These are phyloP conservation scores for Fusarium floridanum DNA, from an alignment of 2,329 filamentous ascomycete genomes.

Conservation along the genomic window DNA sequence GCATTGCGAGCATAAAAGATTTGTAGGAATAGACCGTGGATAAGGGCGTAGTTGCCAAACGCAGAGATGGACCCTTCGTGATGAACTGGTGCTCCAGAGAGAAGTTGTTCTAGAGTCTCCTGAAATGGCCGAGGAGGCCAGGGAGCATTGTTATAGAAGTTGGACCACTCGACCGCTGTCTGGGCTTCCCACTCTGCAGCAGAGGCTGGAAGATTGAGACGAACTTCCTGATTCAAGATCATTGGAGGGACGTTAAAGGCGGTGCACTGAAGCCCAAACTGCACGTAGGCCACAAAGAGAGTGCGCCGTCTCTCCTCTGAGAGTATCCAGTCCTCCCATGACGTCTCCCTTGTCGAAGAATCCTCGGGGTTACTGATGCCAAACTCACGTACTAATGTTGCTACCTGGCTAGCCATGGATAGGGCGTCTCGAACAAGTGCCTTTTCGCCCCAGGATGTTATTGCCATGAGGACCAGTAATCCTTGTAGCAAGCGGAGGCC, in stretches of 20 bases:
- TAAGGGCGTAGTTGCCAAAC: conserved; percentile 31
- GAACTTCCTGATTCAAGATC: conserved; percentile 14
- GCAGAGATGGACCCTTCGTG: conserved; percentile 16
- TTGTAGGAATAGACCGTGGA: conserved; percentile 23
- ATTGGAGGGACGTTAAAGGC: conserved; percentile 16
- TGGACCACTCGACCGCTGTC: conserved; percentile 2
- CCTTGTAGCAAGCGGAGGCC: conserved; percentile 6
- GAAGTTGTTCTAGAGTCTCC: neutral
- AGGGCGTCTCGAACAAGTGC: conserved; percentile 11
- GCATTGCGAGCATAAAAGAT: conserved; percentile 28
- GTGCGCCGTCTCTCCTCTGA: conserved; percentile 1
- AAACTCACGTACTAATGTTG: conserved; percentile 12
- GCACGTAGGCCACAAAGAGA: conserved; percentile 4
- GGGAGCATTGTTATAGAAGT: neutral
- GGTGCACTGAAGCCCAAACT: conserved; percentile 13
- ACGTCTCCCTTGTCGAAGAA: neutral
- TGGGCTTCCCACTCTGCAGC: conserved; percentile 15
- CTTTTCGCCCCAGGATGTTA: conserved; percentile 9
- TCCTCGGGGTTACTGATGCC: neutral
- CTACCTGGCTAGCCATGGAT: conserved; percentile 9
- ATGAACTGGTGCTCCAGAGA: conserved; percentile 3
- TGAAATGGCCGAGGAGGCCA: neutral
- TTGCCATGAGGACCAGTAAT: conserved; percentile 11
- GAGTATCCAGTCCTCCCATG: conserved; percentile 11
- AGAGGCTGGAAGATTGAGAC: conserved; percentile 2